These are phyloP conservation scores for Trypanosoma scelopori DNA, from an alignment of 208 protist species.

Conservation along the genomic window DNA sequence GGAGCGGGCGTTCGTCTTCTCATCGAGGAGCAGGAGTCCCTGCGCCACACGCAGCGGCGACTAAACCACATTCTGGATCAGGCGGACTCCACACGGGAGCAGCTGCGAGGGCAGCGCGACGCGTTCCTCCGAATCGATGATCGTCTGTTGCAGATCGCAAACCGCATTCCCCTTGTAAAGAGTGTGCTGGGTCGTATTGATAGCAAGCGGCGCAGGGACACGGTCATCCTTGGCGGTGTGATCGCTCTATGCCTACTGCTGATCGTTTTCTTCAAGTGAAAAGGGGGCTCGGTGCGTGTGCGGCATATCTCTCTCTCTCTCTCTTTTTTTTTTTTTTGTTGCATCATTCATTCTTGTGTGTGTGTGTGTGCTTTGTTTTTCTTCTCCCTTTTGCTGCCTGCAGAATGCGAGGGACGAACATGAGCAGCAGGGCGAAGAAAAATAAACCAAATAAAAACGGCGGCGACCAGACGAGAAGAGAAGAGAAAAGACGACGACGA, in stretches of 20 bases:
- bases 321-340: slow-evolving; percentile 1
- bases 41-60: slow-evolving; percentile 66
- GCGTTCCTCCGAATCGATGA: slow-evolving; percentile 58
- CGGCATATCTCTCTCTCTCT: not conserved
- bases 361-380: too few species aligned
- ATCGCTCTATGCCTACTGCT: slow-evolving; percentile 67
- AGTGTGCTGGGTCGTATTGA: slow-evolving; percentile 72
- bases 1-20: slow-evolving; percentile 58
- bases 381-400: too few species aligned
- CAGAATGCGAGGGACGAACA: too few species aligned
- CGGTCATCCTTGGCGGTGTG: slow-evolving; percentile 58
- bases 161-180: slow-evolving; percentile 77
- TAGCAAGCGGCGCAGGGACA: slow-evolving; percentile 54
- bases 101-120: slow-evolving; percentile 68
- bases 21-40: slow-evolving; percentile 71
- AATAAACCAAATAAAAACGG: too few species aligned
- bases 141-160: slow-evolving; percentile 54
- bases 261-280: slow-evolving; percentile 64
- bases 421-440: too few species aligned
- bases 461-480: too few species aligned
- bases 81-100: slow-evolving; percentile 51
- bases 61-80: slow-evolving; percentile 66
- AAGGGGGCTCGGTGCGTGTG: not conserved
- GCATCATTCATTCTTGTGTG: too few species aligned
- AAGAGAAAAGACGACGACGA: too few species aligned